Evolutionary conservation across 768 basidiomycete genomes (phyloP).

Genomic region (Rickenella mellea): DNA sequence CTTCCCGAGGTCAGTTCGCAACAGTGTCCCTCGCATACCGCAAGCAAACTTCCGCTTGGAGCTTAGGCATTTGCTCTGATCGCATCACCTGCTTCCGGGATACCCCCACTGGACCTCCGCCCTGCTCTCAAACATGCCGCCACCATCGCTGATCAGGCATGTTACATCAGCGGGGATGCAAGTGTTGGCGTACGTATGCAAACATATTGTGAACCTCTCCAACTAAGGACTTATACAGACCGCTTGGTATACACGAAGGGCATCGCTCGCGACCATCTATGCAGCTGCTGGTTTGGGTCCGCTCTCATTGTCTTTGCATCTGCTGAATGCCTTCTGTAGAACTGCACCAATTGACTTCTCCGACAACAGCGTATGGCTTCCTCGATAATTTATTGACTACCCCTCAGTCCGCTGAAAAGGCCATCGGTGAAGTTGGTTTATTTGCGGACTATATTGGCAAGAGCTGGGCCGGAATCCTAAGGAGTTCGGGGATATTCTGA

Average conservation of each 20-base stretch:
- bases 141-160: slow-evolving; percentile 62
- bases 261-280: slow-evolving; percentile 58
- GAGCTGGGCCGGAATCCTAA: slow-evolving; percentile 66
- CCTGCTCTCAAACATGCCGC: slow-evolving; percentile 54
- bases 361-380: slow-evolving; percentile 55
- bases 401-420: slow-evolving; percentile 32
- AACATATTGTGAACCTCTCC: not conserved
- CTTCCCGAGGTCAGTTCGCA: slow-evolving; percentile 52
- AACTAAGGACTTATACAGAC: slow-evolving; percentile 28
- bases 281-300: slow-evolving; percentile 48
- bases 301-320: not conserved
- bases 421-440: slow-evolving; percentile 40
- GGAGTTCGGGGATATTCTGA: slow-evolving; percentile 51
- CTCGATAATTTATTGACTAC: slow-evolving; percentile 53
- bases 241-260: slow-evolving; percentile 65
- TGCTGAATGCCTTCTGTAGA: slow-evolving; percentile 28
- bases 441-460: slow-evolving; percentile 54
- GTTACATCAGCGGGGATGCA: slow-evolving; percentile 43
- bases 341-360: slow-evolving; percentile 75
- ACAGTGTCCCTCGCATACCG: too few species aligned
- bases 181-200: slow-evolving; percentile 43
- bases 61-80: slow-evolving; percentile 65
- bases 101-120: slow-evolving; percentile 48
- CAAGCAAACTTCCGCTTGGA: too few species aligned
- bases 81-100: slow-evolving; percentile 36